Evolutionary conservation across 73 alveolate species (phyloP), one percentile per base, ranked within the genome.

Genomic region (Paramecium biaurelia): DNA sequence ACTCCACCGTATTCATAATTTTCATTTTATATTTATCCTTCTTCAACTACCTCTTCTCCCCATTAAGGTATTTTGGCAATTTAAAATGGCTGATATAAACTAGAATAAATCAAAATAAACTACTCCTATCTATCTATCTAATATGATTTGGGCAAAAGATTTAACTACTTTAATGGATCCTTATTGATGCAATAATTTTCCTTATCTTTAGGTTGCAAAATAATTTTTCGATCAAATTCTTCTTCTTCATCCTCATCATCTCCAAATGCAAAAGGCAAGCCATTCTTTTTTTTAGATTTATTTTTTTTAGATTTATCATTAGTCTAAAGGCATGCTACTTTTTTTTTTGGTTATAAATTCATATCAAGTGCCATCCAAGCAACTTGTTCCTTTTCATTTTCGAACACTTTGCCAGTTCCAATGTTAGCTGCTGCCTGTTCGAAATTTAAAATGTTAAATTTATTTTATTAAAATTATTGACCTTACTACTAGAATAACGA

Each of bases 321-420:
- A n/a, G n/a, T 26, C 11, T 30, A 67, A 14, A 24, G 11, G n/a
- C 28, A 20, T 6, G 45, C 12, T 53, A 53, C 3, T 18, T 67
- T 67, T 67, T 67, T 67, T 26, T 67, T 67, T 24, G 84, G 49
- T 30, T 30, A 15, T 67, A 30, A 67, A 23, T 67, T 67, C 84
- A 67, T 67, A 67, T 67, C 84, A 30, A 67, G 45, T 26, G 38
- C 45, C 84, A 67, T 67, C 84, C 84, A 67, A 67, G 84, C 84
- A 12, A 67, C 38, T 67, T 67, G 11, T 67, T 67, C 84, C 28
- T 32, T 67, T 67, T 67, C 84, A 67, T 67, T 67, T 30, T 67
- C 84, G 12, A 67, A 67, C 0, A 67, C 84, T 7, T 32, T 67
- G 8, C 84, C 84, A 3, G 84, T 67, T 30, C 84, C 84, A 67